Percentiles rank a stretch among this genome's conserved stretches.
These are phyloP conservation scores for Aspergillus egyptiacus DNA, from an alignment of 495 filamentous ascomycete genomes.

Conservation along the genomic window DNA sequence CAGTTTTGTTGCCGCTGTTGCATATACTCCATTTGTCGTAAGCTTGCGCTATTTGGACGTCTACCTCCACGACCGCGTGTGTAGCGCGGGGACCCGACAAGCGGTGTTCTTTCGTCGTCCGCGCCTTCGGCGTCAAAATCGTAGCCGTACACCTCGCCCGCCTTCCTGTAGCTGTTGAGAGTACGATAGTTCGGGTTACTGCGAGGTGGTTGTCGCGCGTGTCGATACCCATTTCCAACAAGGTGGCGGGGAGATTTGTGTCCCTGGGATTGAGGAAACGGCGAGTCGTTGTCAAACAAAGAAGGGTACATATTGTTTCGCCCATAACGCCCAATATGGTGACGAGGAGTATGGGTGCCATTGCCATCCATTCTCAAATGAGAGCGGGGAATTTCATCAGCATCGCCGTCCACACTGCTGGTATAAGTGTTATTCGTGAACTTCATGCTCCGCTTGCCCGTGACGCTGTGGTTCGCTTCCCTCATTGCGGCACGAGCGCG, in stretches of 20 bases:
- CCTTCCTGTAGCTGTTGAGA: constrained; percentile 44
- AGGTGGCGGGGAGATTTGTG: constrained; percentile 58
- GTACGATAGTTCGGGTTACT: constrained; percentile 34
- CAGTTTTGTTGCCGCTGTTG: constrained; percentile 58
- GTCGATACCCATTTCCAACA: constrained; percentile 31
- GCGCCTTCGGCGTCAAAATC: constrained; percentile 71
- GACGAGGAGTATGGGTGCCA: constrained; percentile 58
- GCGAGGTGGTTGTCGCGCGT: constrained; percentile 32
- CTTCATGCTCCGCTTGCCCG: constrained; percentile 93
- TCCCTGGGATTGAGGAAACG: constrained; percentile 46
- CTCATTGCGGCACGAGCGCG: constrained; percentile 58
- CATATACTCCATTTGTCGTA: constrained; percentile 72
- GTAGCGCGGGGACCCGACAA: constrained; percentile 62
- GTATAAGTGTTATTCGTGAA: constrained; percentile 81
- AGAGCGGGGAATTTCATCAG: constrained; percentile 60
- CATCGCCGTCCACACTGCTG: constrained; percentile 52
- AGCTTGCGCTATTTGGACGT: constrained; percentile 50
- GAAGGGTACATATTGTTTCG: constrained; percentile 64
- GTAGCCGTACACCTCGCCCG: constrained; percentile 53
- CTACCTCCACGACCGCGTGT: constrained; percentile 54
- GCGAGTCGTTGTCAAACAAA: constrained; percentile 72
- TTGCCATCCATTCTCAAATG: constrained; percentile 52
- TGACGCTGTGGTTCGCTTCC: constrained; percentile 58
- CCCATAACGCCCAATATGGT: constrained; percentile 69
- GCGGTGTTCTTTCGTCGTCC: constrained; percentile 85